Evolutionary conservation across 495 filamentous ascomycete species (phyloP).

Genomic region (Letharia lupina): DNA sequence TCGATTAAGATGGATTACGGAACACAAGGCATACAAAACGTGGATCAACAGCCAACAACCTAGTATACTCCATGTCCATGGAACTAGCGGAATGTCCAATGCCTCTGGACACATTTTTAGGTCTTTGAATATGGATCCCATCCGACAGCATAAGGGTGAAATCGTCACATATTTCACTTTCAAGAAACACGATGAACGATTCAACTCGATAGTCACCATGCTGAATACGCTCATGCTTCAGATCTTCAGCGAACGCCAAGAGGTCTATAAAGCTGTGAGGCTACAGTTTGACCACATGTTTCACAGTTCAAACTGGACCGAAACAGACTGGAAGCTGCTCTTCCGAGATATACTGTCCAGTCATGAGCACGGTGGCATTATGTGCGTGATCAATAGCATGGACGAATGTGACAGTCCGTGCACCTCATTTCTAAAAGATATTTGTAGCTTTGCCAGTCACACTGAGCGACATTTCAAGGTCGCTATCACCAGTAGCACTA

Average conservation of each 20-base stretch:
- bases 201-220: neutral
- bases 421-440: neutral
- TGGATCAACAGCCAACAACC: neutral
- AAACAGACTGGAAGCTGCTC: neutral
- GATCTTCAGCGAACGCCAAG: neutral
- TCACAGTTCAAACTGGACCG: neutral
- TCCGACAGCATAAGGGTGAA: neutral
- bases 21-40: neutral
- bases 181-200: neutral
- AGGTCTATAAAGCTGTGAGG: neutral
- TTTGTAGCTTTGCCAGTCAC: neutral
- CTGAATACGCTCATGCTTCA: neutral
- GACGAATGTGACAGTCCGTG: neutral
- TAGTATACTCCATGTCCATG: neutral
- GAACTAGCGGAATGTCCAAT: neutral
- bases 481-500: neutral
- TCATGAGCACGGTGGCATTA: neutral
- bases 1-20: neutral
- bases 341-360: neutral
- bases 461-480: neutral
- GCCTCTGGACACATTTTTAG: neutral
- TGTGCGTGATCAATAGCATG: neutral
- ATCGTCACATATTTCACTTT: neutral
- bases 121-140: neutral
- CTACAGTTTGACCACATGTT: neutral